A percentile compares a stretch with the other conserved stretches of the same genome.
Evolutionary conservation across 371 early-diverging fungal genomes (phyloP).

Genomic region (Smittium mucronatum): DNA sequence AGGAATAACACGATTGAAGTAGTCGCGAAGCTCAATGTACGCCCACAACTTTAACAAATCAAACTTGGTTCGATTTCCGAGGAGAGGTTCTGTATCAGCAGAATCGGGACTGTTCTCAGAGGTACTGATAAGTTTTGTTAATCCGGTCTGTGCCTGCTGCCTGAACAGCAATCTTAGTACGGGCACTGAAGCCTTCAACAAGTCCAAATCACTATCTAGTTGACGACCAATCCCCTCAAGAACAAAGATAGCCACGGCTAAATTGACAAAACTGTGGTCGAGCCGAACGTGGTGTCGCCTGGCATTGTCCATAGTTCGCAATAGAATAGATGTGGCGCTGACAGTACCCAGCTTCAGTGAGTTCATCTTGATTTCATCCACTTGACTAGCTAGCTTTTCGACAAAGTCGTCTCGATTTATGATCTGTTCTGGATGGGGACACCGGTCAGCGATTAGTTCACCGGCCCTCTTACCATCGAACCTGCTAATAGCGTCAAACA

Average conservation of each 20-base stretch:
- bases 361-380: conserved; percentile 46
- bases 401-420: conserved; percentile 63
- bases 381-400: conserved; percentile 57
- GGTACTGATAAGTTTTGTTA: conserved; percentile 30
- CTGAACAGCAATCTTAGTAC: conserved; percentile 45
- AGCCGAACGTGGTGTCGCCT: conserved; percentile 79
- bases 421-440: conserved; percentile 57
- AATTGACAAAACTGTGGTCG: conserved; percentile 87
- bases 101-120: not conserved
- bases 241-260: conserved; percentile 75
- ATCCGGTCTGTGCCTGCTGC: conserved; percentile 17
- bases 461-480: conserved; percentile 76
- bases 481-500: conserved; percentile 71
- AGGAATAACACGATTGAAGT: conserved; percentile 29
- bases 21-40: conserved; percentile 57
- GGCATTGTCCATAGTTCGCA: conserved; percentile 67
- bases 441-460: conserved; percentile 75
- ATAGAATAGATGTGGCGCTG: conserved; percentile 61
- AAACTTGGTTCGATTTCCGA: conserved; percentile 10
- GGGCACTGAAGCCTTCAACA: conserved; percentile 70
- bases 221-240: conserved; percentile 88
- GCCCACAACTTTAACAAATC: conserved; percentile 64
- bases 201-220: conserved; percentile 80
- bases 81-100: conserved; percentile 12
- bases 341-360: conserved; percentile 70